These are phyloP conservation scores for Holtermanniella nyarrowii DNA, from an alignment of 768 basidiomycete genomes.

Conservation along the genomic window DNA sequence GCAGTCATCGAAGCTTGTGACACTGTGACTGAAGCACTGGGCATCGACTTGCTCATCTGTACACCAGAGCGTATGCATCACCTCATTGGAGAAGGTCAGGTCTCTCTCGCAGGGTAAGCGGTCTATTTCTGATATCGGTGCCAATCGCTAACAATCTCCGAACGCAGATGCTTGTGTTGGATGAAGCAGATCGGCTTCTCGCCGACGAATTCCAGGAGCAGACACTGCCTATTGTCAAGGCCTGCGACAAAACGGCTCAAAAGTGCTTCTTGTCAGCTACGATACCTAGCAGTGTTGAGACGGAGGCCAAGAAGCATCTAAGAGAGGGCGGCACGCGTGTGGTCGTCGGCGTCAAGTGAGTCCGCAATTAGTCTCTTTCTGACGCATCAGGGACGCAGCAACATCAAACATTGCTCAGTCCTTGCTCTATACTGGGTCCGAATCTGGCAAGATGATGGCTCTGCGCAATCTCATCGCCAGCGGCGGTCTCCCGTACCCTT, in stretches of 20 bases:
- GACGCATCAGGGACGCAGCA: conserved; percentile 66
- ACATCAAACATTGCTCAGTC: conserved; percentile 80
- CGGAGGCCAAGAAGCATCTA: conserved; percentile 73
- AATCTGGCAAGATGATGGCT: conserved; percentile 86
- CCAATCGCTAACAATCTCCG: too few species aligned
- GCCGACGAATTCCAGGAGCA: conserved; percentile 81
- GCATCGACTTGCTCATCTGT: conserved; percentile 70
- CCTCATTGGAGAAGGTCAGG: conserved; percentile 56
- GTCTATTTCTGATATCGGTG: conserved; percentile 25
- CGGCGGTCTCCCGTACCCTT: conserved; percentile 65
- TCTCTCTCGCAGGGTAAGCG: conserved; percentile 24
- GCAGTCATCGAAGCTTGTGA: conserved; percentile 48
- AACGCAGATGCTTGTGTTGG: conserved; percentile 73
- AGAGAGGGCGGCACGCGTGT: conserved; percentile 69
- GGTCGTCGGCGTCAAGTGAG: conserved; percentile 93
- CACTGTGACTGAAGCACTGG: conserved; percentile 6
- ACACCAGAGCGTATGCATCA: conserved; percentile 84
- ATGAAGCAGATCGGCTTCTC: conserved; percentile 85
- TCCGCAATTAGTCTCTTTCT: conserved; percentile 8
- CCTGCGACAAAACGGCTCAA: conserved; percentile 61
- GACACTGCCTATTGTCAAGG: conserved; percentile 71
- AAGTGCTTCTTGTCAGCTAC: conserved; percentile 94
- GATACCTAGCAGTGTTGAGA: conserved; percentile 77
- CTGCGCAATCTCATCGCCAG: conserved; percentile 67
- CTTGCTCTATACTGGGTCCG: conserved; percentile 82